Evolutionary conservation across 2,329 filamentous ascomycete genomes (phyloP).

Genomic region (Alternaria triticimaculans): DNA sequence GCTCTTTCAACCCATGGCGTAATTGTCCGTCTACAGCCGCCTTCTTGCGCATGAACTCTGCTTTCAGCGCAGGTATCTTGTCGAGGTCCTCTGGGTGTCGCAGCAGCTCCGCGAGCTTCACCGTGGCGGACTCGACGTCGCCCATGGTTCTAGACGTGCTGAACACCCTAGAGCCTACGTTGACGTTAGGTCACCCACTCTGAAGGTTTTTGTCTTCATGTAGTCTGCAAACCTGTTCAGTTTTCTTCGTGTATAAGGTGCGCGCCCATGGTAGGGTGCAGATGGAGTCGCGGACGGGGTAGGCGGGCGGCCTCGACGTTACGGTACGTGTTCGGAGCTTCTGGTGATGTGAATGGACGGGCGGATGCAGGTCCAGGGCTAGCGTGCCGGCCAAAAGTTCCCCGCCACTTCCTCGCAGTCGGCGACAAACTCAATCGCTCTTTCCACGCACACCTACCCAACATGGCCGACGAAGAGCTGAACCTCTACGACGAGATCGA

Average conservation of each 20-base stretch:
- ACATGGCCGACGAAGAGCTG: conserved; percentile 46
- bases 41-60: conserved; percentile 95
- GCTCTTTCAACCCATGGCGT: too few species aligned
- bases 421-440: conserved; percentile 7
- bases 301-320: conserved; percentile 1
- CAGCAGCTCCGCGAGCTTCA: conserved; percentile 90
- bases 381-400: conserved; percentile 19
- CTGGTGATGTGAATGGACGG: conserved; percentile 9
- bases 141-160: conserved; percentile 58
- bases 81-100: conserved; percentile 96
- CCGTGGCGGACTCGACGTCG: conserved; percentile 65
- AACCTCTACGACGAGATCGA: conserved; percentile 97
- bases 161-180: too few species aligned
- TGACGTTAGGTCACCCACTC: too few species aligned
- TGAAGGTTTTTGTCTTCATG: too few species aligned
- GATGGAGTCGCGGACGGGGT: conserved; percentile 6
- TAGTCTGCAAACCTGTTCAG: too few species aligned
- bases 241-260: background rate
- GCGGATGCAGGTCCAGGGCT: conserved; percentile 4
- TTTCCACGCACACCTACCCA: background rate
- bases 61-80: conserved; percentile 87
- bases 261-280: conserved; percentile 25
- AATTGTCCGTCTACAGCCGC: conserved; percentile 70
- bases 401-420: conserved; percentile 4
- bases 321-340: conserved; percentile 8